Base-by-base conservation (phyloP, 2,329 filamentous ascomycete genomes). In the Monilinia aucupariae region DNA sequence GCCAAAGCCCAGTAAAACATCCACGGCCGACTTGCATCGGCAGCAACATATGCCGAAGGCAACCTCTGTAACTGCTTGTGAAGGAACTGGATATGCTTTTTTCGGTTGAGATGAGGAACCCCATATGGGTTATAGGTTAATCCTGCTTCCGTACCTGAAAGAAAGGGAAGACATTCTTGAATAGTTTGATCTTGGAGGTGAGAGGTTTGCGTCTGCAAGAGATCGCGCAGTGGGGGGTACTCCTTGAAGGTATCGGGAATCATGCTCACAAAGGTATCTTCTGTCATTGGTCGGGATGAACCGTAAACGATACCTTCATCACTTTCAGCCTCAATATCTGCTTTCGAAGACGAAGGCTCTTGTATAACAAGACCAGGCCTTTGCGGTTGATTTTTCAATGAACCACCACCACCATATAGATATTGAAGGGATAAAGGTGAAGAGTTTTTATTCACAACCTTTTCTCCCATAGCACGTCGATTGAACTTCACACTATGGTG, bases 1-100 rank as follows among this genome's bases (percentile, higher is more conserved):
- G 87, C 85, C 61, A 97, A 79, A 60, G 85, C 89, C 94, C 94
- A 99, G 78, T 97, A 97, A 67, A 96, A 82, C 71, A 96, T 84
- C 94, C 94, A 99, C 12, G 94, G 92, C 62, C 93, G 82, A 73
- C 90, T 92, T 39, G 94, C 88, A 79, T 99, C 94, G 68, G 92
- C 84, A 55, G 81, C 82, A 59, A 88, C 85, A 75, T 89, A 96
- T 4, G 78, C 79, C 9, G 82, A 78, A 0, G 93, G 91, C 65
- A 96, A 85, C 55, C 79, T 79, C 30, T 78, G 79, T 39, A 88
- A 76, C 68, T 78, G 79, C 68, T 79, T 80, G 67, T 81, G 80
- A 56, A 92, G 76, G 72, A 91, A 92, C 41, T 74, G 76, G 64
- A 84, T 78, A 75, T 88, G 86, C 49, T 78, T 78, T 65, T 78